These are phyloP conservation scores for Plantago major DNA, from an alignment of 257 asterid genomes.

Conservation along the genomic window DNA sequence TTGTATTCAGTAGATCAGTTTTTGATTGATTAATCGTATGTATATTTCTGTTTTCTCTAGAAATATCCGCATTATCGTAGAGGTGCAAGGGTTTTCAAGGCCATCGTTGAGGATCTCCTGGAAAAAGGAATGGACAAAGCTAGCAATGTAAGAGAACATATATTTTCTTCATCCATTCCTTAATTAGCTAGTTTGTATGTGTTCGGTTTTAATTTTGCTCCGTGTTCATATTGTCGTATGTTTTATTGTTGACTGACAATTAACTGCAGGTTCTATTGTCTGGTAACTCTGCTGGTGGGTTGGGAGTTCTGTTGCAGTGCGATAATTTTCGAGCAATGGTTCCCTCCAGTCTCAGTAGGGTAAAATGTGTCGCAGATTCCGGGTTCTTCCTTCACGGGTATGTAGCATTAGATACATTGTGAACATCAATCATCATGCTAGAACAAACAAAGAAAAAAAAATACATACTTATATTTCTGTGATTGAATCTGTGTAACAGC, in stretches of 20 bases:
- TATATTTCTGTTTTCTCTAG: not conserved
- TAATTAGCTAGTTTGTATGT: not conserved
- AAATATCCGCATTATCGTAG: not conserved
- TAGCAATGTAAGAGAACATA: not conserved
- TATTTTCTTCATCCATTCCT: too few relatives aligned
- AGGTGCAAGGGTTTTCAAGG: conserved; percentile 11
- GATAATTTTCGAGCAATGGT: conserved; percentile 18
- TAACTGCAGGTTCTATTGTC: conserved; percentile 14
- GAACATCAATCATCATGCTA: not conserved
- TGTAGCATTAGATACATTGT: not conserved
- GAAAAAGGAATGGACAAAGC: conserved; percentile 9
- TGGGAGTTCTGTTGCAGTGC: conserved; percentile 21
- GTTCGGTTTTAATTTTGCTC: not conserved
- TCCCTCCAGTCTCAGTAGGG: conserved; percentile 6
- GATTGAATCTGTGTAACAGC: not conserved
- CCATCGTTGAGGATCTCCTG: conserved; percentile 11
- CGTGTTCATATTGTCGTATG: not conserved
- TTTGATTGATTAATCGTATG: not conserved
- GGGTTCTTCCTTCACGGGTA: conserved; percentile 20
- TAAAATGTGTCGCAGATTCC: conserved; percentile 26
- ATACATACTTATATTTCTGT: not conserved
- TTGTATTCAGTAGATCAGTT: too few relatives aligned
- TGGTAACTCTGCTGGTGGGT: conserved; percentile 27
- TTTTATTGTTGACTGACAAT: too few relatives aligned
- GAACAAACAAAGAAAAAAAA: not conserved